These are phyloP conservation scores for Arthroderma uncinatum DNA, from an alignment of 2,329 filamentous ascomycete species.

Conservation along the genomic window DNA sequence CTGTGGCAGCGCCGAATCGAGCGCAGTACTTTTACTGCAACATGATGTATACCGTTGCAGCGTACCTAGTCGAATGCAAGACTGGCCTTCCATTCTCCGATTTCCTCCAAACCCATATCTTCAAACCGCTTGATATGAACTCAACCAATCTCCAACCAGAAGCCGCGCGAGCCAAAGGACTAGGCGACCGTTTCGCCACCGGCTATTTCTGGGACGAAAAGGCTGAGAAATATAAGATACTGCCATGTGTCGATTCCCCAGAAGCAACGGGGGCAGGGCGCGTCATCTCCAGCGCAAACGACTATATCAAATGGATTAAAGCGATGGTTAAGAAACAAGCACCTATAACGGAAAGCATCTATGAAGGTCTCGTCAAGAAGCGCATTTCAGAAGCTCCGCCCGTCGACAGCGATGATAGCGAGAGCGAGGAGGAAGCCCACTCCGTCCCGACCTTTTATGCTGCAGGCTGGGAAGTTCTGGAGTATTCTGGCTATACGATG, in stretches of 20 bases:
- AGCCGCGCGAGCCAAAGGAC: constrained; percentile 12
- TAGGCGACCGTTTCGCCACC: constrained; percentile 28
- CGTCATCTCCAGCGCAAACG: constrained; percentile 27
- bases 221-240: constrained; percentile 10
- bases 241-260: constrained; percentile 21
- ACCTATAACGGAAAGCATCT: constrained; percentile 19
- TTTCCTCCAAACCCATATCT: not conserved
- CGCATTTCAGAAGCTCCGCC: constrained; percentile 19
- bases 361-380: constrained; percentile 18
- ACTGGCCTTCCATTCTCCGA: not conserved
- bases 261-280: constrained; percentile 35
- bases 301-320: constrained; percentile 24
- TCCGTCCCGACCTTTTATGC: constrained; percentile 5
- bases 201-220: constrained; percentile 35
- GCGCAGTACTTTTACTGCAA: not conserved
- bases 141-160: not conserved
- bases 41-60: not conserved
- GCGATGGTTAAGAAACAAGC: constrained; percentile 21
- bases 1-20: not conserved
- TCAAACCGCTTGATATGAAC: not conserved
- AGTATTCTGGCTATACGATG: constrained; percentile 8
- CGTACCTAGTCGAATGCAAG: not conserved
- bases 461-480: constrained; percentile 4
- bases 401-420: not conserved
- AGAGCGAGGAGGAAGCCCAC: constrained; percentile 13